A percentile compares a stretch with the other conserved stretches of the same genome.
phyloP scores from a whole-genome alignment of 768 basidiomycete species.

The Paxillus involutus region DNA sequence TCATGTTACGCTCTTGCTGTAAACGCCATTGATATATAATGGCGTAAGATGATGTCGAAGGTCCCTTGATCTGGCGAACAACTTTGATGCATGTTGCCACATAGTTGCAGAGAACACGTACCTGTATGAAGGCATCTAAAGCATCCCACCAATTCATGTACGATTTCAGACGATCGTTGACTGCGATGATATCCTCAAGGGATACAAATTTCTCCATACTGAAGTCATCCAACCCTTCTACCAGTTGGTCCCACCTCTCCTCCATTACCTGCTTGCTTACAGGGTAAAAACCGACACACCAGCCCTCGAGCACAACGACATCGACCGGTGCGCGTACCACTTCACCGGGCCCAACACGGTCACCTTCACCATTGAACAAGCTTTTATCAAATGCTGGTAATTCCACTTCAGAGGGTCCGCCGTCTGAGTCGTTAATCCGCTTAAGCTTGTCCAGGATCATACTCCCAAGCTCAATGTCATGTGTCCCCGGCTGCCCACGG shows the following conservation, averaged over 20 bases:
- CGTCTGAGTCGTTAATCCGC: constrained; percentile 31
- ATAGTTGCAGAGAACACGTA: constrained; percentile 28
- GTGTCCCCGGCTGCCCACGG: constrained; percentile 92
- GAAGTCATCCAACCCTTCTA: constrained; percentile 27
- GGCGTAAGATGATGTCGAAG: constrained; percentile 34
- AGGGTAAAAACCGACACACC: constrained; percentile 89
- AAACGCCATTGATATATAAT: constrained; percentile 87
- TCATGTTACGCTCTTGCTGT: constrained; percentile 91
- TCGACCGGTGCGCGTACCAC: constrained; percentile 58
- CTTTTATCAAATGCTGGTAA: constrained; percentile 91
- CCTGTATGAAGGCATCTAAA: constrained; percentile 79
- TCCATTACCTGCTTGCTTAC: constrained; percentile 51
- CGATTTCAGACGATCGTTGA: constrained; percentile 60
- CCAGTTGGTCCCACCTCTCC: constrained; percentile 44
- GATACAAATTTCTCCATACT: constrained; percentile 37
- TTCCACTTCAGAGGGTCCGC: constrained; percentile 31
- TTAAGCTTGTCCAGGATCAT: constrained; percentile 51
- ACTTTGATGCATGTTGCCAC: no score
- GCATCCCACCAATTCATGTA: constrained; percentile 71
- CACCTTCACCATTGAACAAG: constrained; percentile 76
- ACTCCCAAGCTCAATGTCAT: constrained; percentile 72
- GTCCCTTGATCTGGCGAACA: constrained; percentile 37
- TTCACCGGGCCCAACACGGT: constrained; percentile 53
- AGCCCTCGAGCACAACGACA: constrained; percentile 91
- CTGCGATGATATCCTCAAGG: constrained; percentile 54